Evolutionary conservation across 2,329 filamentous ascomycete genomes (phyloP).

Genomic region (Claviceps citrina): DNA sequence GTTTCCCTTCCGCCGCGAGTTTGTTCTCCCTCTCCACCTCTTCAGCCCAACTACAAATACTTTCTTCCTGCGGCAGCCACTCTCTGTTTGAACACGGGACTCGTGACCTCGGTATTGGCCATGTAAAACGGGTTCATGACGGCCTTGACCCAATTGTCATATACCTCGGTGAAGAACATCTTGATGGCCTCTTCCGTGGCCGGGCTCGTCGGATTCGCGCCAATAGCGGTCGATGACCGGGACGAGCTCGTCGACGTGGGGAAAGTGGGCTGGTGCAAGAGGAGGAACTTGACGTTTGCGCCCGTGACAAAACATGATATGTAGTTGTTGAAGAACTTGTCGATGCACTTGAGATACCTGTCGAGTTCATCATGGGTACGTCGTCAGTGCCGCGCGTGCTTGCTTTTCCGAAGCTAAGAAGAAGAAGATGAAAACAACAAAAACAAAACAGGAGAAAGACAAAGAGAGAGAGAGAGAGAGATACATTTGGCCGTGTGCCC

Average conservation of each 20-base stretch:
- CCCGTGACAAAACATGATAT: constrained; percentile 90
- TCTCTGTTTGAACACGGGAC: constrained; percentile 67
- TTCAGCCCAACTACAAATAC: constrained; percentile 43
- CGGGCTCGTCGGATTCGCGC: constrained; percentile 70
- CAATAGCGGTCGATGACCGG: constrained; percentile 53
- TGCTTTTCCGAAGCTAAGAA: no score
- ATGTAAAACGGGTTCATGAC: constrained; percentile 95
- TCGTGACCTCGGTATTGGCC: constrained; percentile 70
- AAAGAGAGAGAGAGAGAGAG: neutral
- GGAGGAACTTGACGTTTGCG: constrained; percentile 82
- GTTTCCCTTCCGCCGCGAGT: neutral
- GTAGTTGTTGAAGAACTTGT: constrained; percentile 92
- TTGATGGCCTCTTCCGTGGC: constrained; percentile 92
- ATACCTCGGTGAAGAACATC: constrained; percentile 88
- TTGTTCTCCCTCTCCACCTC: neutral
- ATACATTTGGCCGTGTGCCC: constrained; percentile 73
- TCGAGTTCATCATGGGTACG: no score
- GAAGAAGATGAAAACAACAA: neutral
- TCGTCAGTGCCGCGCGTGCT: no score
- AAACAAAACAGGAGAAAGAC: neutral
- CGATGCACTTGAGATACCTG: constrained; percentile 91
- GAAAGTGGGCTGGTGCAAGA: constrained; percentile 66
- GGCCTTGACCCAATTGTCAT: constrained; percentile 93
- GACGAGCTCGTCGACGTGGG: constrained; percentile 27
- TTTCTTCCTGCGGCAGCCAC: constrained; percentile 85